phyloP scores from a whole-genome alignment of 2,329 filamentous ascomycete genomes.

The Exophiala oligosperma region DNA sequence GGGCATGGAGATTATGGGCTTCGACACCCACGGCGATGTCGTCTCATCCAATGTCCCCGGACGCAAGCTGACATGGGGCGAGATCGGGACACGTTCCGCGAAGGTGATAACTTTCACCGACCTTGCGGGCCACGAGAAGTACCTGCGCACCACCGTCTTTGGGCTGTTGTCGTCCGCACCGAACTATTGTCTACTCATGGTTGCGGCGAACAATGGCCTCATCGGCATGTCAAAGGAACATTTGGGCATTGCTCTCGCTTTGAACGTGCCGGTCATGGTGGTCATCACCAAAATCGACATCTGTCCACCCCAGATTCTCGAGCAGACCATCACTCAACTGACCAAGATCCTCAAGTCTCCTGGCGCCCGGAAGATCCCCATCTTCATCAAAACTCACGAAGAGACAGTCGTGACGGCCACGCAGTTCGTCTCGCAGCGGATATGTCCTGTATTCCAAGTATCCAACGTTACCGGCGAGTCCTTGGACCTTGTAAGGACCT shows the following conservation, averaged over 20 bases:
- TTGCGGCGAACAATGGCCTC: conserved; percentile 94
- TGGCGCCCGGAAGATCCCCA: conserved; percentile 89
- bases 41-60: conserved; percentile 80
- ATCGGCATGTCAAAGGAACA: conserved; percentile 99
- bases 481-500: conserved; percentile 84
- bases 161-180: conserved; percentile 91
- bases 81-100: conserved; percentile 88
- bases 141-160: conserved; percentile 94
- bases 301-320: conserved; percentile 89
- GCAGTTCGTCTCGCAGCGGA: conserved; percentile 91
- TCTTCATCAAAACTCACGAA: conserved; percentile 88
- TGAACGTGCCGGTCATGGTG: conserved; percentile 98
- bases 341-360: conserved; percentile 92
- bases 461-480: conserved; percentile 96
- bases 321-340: conserved; percentile 89
- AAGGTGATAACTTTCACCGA: conserved; percentile 98
- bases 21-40: conserved; percentile 81
- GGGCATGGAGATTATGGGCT: conserved; percentile 98
- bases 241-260: conserved; percentile 85
- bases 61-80: conserved; percentile 90
- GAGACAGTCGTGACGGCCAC: conserved; percentile 94
- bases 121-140: conserved; percentile 91
- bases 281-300: conserved; percentile 98
- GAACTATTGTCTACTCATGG: conserved; percentile 97
- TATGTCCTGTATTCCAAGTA: conserved; percentile 96